phyloP scores from a whole-genome alignment of 2,329 filamentous ascomycete species.

The Didymella exigua region DNA sequence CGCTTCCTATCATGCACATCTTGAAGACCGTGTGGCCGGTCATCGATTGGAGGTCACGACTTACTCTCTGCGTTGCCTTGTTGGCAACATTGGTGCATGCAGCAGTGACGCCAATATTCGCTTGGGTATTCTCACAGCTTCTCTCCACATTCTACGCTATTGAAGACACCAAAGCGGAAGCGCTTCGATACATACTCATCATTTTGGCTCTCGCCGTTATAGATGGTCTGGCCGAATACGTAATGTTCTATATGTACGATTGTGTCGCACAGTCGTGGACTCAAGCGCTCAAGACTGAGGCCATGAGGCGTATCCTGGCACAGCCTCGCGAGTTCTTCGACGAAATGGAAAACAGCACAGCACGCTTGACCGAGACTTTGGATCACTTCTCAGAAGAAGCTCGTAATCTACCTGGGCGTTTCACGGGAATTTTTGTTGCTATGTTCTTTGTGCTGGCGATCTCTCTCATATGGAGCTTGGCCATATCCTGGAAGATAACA shows the following conservation, averaged over 20 bases:
- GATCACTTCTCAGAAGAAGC: conserved; percentile 87
- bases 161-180: conserved; percentile 53
- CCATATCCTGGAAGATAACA: conserved; percentile 78
- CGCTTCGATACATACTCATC: conserved; percentile 70
- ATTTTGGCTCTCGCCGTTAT: conserved; percentile 71
- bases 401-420: conserved; percentile 79
- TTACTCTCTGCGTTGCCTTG: conserved; percentile 65
- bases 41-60: conserved; percentile 59
- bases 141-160: conserved; percentile 70
- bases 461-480: conserved; percentile 76
- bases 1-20: conserved; percentile 57
- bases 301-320: conserved; percentile 70
- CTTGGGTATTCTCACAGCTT: conserved; percentile 75
- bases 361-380: conserved; percentile 70
- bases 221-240: conserved; percentile 70
- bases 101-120: conserved; percentile 73
- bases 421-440: conserved; percentile 72
- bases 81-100: conserved; percentile 68
- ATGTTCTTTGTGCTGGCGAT: conserved; percentile 69
- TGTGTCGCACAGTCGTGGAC: conserved; percentile 76
- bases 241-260: conserved; percentile 75
- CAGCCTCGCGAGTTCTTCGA: conserved; percentile 85
- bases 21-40: conserved; percentile 73
- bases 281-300: conserved; percentile 69
- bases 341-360: conserved; percentile 66